phyloP scores from a whole-genome alignment of 148 eudicot genomes.

The Rhododendron williamsianum region DNA sequence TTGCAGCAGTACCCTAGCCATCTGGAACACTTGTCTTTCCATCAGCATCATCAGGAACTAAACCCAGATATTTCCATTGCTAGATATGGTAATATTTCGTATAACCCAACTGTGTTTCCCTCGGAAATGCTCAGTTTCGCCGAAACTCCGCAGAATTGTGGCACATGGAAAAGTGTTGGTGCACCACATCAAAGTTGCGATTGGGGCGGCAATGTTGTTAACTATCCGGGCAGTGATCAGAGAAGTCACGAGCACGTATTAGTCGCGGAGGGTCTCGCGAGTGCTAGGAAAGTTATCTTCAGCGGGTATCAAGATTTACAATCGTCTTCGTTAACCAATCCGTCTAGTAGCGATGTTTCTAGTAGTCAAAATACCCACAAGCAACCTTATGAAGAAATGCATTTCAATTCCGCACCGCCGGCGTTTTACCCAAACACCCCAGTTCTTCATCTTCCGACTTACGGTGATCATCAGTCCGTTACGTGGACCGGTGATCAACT shows the following conservation, averaged over 20 bases:
- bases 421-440: slow-evolving; percentile 24
- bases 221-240: slow-evolving; percentile 6
- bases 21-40: slow-evolving; percentile 6
- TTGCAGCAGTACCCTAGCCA: slow-evolving; percentile 7
- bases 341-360: not conserved
- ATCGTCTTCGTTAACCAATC: not conserved
- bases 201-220: slow-evolving; percentile 13
- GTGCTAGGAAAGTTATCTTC: slow-evolving; percentile 8
- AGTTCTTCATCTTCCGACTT: slow-evolving; percentile 12
- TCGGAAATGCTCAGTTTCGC: slow-evolving; percentile 24
- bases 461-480: slow-evolving; percentile 13
- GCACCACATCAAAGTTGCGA: slow-evolving; percentile 17
- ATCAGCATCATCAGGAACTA: slow-evolving; percentile 1
- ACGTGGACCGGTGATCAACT: slow-evolving; percentile 7
- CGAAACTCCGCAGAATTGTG: slow-evolving; percentile 22
- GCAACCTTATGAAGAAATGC: slow-evolving; percentile 8
- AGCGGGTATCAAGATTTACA: slow-evolving; percentile 11
- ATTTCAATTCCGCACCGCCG: not conserved
- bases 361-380: slow-evolving; percentile 14
- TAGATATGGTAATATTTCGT: slow-evolving; percentile 15
- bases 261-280: slow-evolving; percentile 6
- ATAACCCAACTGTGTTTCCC: slow-evolving; percentile 17
- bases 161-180: slow-evolving; percentile 26
- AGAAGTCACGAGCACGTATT: slow-evolving; percentile 5
- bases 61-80: slow-evolving; percentile 12